Evolutionary conservation across 768 basidiomycete species (phyloP).

Genomic region (Sarcodon aspratus): DNA sequence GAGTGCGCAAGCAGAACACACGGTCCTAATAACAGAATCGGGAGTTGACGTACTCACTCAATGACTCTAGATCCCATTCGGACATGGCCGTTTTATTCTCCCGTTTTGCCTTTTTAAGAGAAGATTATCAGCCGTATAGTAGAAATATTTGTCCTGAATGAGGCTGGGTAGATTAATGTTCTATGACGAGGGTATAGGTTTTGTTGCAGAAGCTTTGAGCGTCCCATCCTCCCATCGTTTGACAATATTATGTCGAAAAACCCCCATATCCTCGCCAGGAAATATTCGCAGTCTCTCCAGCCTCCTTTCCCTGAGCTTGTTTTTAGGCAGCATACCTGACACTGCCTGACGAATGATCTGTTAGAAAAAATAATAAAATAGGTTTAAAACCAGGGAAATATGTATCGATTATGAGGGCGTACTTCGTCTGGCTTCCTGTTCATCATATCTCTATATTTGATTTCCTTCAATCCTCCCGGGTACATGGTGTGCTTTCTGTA

Average conservation of each 20-base stretch:
- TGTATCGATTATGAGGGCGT: constrained; percentile 16
- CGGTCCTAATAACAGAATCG: constrained; percentile 68
- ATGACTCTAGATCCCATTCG: neutral
- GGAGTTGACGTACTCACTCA: constrained; percentile 72
- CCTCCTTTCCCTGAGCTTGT: constrained; percentile 84
- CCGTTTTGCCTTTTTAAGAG: too few relatives aligned
- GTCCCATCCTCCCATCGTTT: constrained; percentile 81
- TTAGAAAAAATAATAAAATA: constrained; percentile 1
- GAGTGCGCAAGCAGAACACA: constrained; percentile 82
- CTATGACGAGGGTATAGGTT: too few relatives aligned
- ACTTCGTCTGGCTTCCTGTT: constrained; percentile 83
- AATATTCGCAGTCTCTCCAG: constrained; percentile 86
- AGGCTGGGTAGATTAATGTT: too few relatives aligned
- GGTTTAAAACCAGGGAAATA: neutral
- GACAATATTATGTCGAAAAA: constrained; percentile 65
- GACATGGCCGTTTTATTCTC: too few relatives aligned
- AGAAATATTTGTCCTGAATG: too few relatives aligned
- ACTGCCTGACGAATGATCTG: constrained; percentile 95
- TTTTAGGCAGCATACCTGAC: constrained; percentile 97
- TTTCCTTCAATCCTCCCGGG: constrained; percentile 89
- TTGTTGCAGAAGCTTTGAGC: constrained; percentile 13
- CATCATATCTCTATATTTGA: constrained; percentile 78
- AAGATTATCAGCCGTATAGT: too few relatives aligned
- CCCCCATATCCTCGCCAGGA: constrained; percentile 66
- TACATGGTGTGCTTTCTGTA: constrained; percentile 89